Conservation (phyloP, 2,329 filamentous ascomycete species). For the Helminthosporium solani region DNA sequence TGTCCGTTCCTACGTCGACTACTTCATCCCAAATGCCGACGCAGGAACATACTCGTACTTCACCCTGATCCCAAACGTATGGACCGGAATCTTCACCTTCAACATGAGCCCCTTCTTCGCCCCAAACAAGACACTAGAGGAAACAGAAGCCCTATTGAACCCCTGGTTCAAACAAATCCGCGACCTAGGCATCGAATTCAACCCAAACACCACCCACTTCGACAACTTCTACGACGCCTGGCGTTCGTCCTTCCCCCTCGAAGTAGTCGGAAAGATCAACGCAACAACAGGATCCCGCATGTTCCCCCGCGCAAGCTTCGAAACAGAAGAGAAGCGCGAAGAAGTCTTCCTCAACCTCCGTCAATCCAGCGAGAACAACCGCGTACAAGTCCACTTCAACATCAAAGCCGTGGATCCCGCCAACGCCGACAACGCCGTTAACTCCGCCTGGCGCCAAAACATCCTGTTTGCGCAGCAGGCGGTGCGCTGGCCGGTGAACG, state of each 20-base stretch:
- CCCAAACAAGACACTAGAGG: slow-evolving; percentile 30
- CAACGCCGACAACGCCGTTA: slow-evolving; percentile 34
- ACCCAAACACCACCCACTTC: slow-evolving; percentile 39
- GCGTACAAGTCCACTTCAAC: slow-evolving; percentile 40
- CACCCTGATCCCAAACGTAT: slow-evolving; percentile 30
- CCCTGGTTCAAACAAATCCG: slow-evolving; percentile 35
- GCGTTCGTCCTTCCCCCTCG: slow-evolving; percentile 37
- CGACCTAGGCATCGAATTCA: slow-evolving; percentile 30
- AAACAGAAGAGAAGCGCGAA: slow-evolving; percentile 34
- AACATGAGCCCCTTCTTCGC: slow-evolving; percentile 40
- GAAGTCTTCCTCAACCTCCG: slow-evolving; percentile 29
- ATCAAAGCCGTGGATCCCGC: slow-evolving; percentile 33
- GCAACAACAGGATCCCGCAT: slow-evolving; percentile 36
- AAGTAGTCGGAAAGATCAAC: slow-evolving; percentile 37
- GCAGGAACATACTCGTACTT: slow-evolving; percentile 40
- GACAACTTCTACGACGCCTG: slow-evolving; percentile 36
- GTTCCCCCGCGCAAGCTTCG: slow-evolving; percentile 38
- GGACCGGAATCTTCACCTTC: slow-evolving; percentile 35
- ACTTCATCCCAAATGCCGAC: slow-evolving; percentile 39
- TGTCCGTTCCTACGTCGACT: slow-evolving; percentile 30
- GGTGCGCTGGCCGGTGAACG: slow-evolving; percentile 36
- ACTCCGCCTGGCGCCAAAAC: slow-evolving; percentile 30
- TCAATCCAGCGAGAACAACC: slow-evolving; percentile 36
- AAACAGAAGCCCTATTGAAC: slow-evolving; percentile 33
- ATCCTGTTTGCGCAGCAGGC: slow-evolving; percentile 32